These are phyloP conservation scores for Chlorophyllum brunneum DNA, from an alignment of 768 basidiomycete genomes.

Conservation along the genomic window DNA sequence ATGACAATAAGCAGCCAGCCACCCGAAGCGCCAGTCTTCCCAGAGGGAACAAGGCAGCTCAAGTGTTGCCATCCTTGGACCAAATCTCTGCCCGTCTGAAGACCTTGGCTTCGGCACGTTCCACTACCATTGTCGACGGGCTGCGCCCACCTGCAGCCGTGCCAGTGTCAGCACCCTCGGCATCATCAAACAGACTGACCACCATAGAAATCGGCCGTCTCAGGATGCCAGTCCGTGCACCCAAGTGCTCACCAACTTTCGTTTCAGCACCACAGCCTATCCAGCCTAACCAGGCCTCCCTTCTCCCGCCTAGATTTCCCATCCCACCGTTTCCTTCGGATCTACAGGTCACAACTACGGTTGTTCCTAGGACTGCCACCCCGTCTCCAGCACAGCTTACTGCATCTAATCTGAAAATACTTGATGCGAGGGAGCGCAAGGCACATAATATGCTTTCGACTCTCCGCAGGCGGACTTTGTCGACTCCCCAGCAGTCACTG, in stretches of 20 bases:
- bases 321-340: conserved; percentile 30
- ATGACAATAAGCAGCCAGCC: conserved; percentile 20
- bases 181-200: conserved; percentile 22
- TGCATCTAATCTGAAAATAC: conserved; percentile 46
- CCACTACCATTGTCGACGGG: conserved; percentile 12
- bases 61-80: conserved; percentile 61
- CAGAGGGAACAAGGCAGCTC: conserved; percentile 18
- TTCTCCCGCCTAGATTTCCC: conserved; percentile 34
- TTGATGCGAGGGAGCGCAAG: conserved; percentile 52
- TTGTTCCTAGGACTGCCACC: conserved; percentile 43
- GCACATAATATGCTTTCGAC: conserved; percentile 64
- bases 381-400: conserved; percentile 44
- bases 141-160: conserved; percentile 15
- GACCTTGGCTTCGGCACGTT: conserved; percentile 18
- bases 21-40: conserved; percentile 12
- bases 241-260: conserved; percentile 19
- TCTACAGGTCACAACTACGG: conserved; percentile 43
- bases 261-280: conserved; percentile 24
- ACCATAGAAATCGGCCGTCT: conserved; percentile 36
- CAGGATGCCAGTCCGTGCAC: conserved; percentile 35
- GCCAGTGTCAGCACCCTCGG: conserved; percentile 19
- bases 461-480: conserved; percentile 52
- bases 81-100: conserved; percentile 68
- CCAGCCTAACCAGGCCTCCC: conserved; percentile 23
- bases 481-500: conserved; percentile 27